Evolutionary conservation across 1,284 basidiomycete species (phyloP).

Genomic region (Spongiforma sp.): DNA sequence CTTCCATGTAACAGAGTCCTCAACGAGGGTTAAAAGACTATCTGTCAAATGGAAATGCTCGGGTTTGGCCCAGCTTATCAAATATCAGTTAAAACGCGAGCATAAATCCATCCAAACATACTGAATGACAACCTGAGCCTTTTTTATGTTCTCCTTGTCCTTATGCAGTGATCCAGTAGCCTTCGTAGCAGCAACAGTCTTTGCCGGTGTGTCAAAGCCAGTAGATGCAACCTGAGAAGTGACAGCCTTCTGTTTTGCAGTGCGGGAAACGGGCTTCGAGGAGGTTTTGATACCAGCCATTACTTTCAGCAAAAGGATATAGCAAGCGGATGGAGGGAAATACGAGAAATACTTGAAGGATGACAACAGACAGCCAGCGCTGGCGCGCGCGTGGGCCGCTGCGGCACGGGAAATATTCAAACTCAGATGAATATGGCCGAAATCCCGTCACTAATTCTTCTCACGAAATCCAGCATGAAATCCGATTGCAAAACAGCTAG

Average conservation of each 20-base stretch:
- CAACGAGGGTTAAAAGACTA: no score
- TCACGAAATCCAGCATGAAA: not conserved
- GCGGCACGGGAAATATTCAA: no score
- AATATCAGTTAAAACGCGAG: not conserved
- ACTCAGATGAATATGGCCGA: not conserved
- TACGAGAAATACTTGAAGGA: not conserved
- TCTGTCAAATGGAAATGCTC: no score
- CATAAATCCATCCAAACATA: not conserved
- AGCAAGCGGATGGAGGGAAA: not conserved
- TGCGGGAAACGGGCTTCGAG: not conserved
- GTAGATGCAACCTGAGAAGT: no score
- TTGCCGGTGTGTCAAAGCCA: not conserved
- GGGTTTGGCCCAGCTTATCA: no score
- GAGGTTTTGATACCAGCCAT: not conserved
- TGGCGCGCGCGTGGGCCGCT: no score
- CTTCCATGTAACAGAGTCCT: no score
- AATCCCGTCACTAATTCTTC: no score
- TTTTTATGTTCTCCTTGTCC: not conserved
- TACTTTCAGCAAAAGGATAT: not conserved
- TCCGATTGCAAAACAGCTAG: not conserved
- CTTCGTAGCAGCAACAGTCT: not conserved
- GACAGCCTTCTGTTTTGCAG: not conserved
- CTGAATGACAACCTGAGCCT: not conserved
- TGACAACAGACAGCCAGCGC: not conserved
- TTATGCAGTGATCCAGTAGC: not conserved